Conservation (phyloP, 139 green algal species). For the Pleodorina starrii region DNA sequence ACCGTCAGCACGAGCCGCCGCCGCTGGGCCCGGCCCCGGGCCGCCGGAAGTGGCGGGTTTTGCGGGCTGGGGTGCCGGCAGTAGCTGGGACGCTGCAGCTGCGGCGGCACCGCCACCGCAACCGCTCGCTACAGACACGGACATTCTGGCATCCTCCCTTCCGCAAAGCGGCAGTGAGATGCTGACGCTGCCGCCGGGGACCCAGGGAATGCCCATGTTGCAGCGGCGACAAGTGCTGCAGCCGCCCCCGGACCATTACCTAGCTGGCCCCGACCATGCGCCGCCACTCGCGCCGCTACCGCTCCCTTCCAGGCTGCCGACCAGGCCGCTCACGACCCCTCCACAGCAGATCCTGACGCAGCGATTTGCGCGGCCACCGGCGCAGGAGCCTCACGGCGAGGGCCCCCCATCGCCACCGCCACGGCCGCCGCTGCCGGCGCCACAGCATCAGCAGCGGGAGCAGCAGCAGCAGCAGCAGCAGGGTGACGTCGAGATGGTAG, state of each 20-base stretch:
- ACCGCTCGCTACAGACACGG: neutral
- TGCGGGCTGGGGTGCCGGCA: neutral
- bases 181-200: too few species aligned
- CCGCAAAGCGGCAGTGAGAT: neutral
- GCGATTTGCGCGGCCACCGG: neutral
- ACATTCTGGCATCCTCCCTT: neutral
- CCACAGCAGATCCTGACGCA: neutral
- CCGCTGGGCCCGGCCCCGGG: too few species aligned
- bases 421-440: neutral
- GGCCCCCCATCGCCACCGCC: neutral
- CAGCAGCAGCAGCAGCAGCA: neutral
- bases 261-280: neutral
- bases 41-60: neutral
- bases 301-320: too few species aligned
- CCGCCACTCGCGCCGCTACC: too few species aligned
- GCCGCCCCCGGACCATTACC: neutral
- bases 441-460: neutral
- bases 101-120: too few species aligned
- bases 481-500: neutral
- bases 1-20: too few species aligned
- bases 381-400: neutral
- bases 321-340: neutral
- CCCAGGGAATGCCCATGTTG: too few species aligned
- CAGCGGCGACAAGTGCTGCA: neutral
- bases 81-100: too few species aligned